phyloP scores from a whole-genome alignment of 352 stramenopile genomes.

The Globisporangium spinosum region DNA sequence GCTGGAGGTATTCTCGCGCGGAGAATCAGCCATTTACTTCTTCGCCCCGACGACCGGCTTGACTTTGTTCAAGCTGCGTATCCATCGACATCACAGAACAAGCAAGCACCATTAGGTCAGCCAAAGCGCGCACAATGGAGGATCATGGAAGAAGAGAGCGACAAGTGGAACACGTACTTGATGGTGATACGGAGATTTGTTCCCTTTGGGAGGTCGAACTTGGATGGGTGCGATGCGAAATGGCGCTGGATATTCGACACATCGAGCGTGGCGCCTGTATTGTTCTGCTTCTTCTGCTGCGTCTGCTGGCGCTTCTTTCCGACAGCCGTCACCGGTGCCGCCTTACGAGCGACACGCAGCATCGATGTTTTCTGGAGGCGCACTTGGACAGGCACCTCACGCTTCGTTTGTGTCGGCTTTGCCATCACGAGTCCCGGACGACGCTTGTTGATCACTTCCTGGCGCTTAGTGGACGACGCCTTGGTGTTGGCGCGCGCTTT shows the following conservation, averaged over 20 bases:
- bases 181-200: conserved; percentile 80
- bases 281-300: conserved; percentile 25
- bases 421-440: conserved; percentile 49
- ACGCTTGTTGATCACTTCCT: conserved; percentile 70
- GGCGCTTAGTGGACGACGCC: conserved; percentile 54
- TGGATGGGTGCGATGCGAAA: conserved; percentile 70
- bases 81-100: conserved; percentile 10
- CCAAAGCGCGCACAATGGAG: not conserved
- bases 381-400: conserved; percentile 34
- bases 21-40: conserved; percentile 33
- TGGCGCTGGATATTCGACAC: conserved; percentile 80
- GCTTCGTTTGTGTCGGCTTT: conserved; percentile 23
- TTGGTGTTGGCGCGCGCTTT: conserved; percentile 39
- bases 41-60: conserved; percentile 66
- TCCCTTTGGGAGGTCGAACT: conserved; percentile 78
- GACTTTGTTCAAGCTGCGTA: conserved; percentile 55
- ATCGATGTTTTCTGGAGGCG: conserved; percentile 41
- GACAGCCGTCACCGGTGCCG: conserved; percentile 19
- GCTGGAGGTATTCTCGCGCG: not conserved
- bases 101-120: conserved; percentile 3
- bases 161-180: conserved; percentile 41
- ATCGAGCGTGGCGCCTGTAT: conserved; percentile 34
- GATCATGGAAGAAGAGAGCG: not conserved
- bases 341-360: conserved; percentile 27
- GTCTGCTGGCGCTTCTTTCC: conserved; percentile 18